Base-by-base conservation (phyloP, 2,329 filamentous ascomycete genomes). In the Diaporthe vaccinii region DNA sequence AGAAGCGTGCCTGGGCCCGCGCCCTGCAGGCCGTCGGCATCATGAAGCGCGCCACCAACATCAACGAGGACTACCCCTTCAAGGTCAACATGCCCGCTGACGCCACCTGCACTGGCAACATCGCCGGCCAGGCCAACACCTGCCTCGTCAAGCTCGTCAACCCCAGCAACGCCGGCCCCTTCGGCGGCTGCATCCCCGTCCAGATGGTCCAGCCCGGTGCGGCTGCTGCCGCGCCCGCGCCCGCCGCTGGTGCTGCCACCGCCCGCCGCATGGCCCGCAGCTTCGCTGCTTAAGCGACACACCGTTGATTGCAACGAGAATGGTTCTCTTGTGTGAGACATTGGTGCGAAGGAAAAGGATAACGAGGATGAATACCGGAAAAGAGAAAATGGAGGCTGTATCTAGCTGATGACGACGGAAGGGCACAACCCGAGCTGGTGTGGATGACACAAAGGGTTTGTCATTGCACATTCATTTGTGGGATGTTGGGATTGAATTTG, bases 61-160 rank as follows among this genome's bases (percentile, higher is more conserved):
- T 77, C 76, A 77, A 77, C 76, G 76, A 77, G 72, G 76, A 78
- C 75, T 77, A 70, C 76, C 80, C 80, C 53, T 78, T 81, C 73
- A 77, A 77, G 53, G 78, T 78, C 44, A 76, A 78, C 34, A 77
- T 82, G 46, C 80, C 80, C 58, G 80, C 80, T 58, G 79, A 78
- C 41, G 80, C 79, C 51, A 77, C 61, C 28, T 81, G 80, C 76
- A 76, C 78, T 0, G 80, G 80, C 12, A 80, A 76, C 28, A 75
- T 81, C 14, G 78, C 65, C 31, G 79, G 80, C 22, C 73, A 75
- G n/a, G 44, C 74, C 72, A 79, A 79, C 71, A 77, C 80, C 74
- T 82, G 81, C 78, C 70, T 82, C 17, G 78, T 82, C 73, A 81
- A 81, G 76, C 77, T 82, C 61, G 79, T 78, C 68, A 82, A 82